A percentile compares a stretch with the other conserved stretches of the same genome.
These are phyloP conservation scores for Pseudogymnoascus sp. DNA, from an alignment of 2,329 filamentous ascomycete genomes.

Conservation along the genomic window DNA sequence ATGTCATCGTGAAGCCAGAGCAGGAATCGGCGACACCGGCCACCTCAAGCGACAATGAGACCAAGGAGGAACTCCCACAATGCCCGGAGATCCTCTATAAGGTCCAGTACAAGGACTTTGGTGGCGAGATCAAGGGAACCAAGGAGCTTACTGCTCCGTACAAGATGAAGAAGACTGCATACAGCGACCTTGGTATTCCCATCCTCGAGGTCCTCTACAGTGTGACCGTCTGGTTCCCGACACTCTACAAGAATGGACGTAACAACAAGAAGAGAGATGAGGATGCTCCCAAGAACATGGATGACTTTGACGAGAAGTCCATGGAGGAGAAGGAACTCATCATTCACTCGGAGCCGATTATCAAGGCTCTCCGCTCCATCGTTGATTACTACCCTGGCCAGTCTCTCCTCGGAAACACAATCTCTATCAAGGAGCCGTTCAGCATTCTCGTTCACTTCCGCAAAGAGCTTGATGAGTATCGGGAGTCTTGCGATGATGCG, in stretches of 20 bases:
- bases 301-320: conserved; percentile 18
- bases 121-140: conserved; percentile 18
- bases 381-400: conserved; percentile 20
- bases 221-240: conserved; percentile 20
- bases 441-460: conserved; percentile 28
- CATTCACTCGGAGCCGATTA: conserved; percentile 19
- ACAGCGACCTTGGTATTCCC: conserved; percentile 16
- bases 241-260: conserved; percentile 16
- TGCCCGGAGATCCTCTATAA: conserved; percentile 19
- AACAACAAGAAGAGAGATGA: conserved; percentile 11
- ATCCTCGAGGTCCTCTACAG: conserved; percentile 19
- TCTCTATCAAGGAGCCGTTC: conserved; percentile 28
- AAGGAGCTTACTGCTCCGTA: conserved; percentile 18
- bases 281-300: conserved; percentile 14
- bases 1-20: conserved; percentile 17
- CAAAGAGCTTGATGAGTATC: conserved; percentile 19
- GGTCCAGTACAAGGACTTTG: conserved; percentile 19
- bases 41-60: conserved; percentile 12
- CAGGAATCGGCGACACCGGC: conserved; percentile 10
- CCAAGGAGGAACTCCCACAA: conserved; percentile 13
- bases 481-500: conserved; percentile 16
- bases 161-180: conserved; percentile 18
- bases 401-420: conserved; percentile 17
- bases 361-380: conserved; percentile 18
- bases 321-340: conserved; percentile 21